Evolutionary conservation across 2,329 filamentous ascomycete species (phyloP), one percentile per base, ranked within the genome.

Genomic region (Colletotrichum chlorophyti): DNA sequence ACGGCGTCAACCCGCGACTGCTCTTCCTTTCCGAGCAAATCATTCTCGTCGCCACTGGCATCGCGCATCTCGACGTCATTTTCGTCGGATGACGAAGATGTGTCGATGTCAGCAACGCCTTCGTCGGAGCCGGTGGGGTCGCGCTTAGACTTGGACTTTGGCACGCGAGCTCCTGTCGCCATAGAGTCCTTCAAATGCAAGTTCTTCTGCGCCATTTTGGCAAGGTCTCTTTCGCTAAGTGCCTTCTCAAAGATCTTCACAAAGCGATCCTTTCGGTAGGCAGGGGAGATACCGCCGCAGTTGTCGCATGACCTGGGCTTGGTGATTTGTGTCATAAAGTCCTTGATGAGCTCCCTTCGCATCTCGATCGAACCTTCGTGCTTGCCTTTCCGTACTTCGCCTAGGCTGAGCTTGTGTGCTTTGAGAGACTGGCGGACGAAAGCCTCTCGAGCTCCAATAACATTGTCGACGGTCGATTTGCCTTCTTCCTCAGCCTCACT

Each of bases 201-300:
- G 47, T 79, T 81, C 42, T 78, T 79, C 60, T 90, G 86, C 3
- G 87, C 83, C 90, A 96, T 96, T 61, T 89, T 87, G 37, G 86
- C 83, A 70, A 87, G 86, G 31, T 95, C 87, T 72, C 96, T 96
- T 42, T 82, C 75, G 42, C 82, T 84, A 54, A 97, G 77, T 2
- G 90, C 80, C 69, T 91, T 95, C 70, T 94, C 89, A 73, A 98
- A 99, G 51, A 99, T 93, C 74, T 98, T 99, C 69, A 93, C 90
- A 67, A 87, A 95, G 38, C 90, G 84, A 68, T 99, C 94, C 72
- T 96, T 97, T 66, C 94, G 88, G 74, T 91, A 98, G 2, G 81
- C 80, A 10, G 93, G 93, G 12, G 90, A 93, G 61, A 95, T 85
- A 24, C 90, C 90, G 46, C 79, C 76, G 65, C 85, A 88, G 53